Conservation (phyloP, 2,329 filamentous ascomycete genomes). For the Phialophora macrospora region DNA sequence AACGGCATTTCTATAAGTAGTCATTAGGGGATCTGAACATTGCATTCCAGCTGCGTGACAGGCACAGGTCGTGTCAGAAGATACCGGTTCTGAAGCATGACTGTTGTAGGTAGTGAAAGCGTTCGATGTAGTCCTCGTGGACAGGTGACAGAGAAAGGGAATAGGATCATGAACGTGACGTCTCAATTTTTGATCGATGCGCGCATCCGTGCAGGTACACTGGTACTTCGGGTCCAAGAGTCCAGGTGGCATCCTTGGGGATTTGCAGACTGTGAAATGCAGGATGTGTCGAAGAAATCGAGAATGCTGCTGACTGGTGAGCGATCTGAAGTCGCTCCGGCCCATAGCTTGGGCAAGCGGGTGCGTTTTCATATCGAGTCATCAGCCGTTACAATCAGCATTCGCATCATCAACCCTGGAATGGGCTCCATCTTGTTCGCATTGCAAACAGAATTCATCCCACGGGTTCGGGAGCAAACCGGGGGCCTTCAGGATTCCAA, state of each 20-base stretch:
- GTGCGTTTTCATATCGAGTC: conserved; percentile 33
- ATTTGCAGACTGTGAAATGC: conserved; percentile 16
- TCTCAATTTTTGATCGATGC: background rate
- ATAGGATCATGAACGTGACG: conserved; percentile 7
- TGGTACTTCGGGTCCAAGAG: conserved; percentile 11
- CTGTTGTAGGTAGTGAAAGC: conserved; percentile 25
- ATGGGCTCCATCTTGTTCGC: conserved; percentile 25
- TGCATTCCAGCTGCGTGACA: conserved; percentile 23
- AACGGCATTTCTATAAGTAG: conserved; percentile 1
- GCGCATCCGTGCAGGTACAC: conserved; percentile 9
- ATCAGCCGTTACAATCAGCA: conserved; percentile 30
- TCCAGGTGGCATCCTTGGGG: conserved; percentile 19
- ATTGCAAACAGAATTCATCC: conserved; percentile 30
- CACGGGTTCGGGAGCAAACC: conserved; percentile 22
- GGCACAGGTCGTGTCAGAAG: conserved; percentile 28
- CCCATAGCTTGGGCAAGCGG: conserved; percentile 23
- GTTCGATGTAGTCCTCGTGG: conserved; percentile 5
- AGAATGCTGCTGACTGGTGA: conserved; percentile 10
- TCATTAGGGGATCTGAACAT: conserved; percentile 5
- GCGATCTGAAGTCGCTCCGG: conserved; percentile 13
- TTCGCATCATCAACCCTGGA: background rate
- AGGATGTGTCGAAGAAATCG: conserved; percentile 14
- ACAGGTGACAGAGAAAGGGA: conserved; percentile 24
- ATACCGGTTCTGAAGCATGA: conserved; percentile 18
- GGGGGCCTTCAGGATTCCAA: conserved; percentile 8